Percentiles rank a stretch among this genome's conserved stretches.
These are phyloP conservation scores for Ustilago xerochloae DNA, from an alignment of 1,284 basidiomycete genomes.

Conservation along the genomic window DNA sequence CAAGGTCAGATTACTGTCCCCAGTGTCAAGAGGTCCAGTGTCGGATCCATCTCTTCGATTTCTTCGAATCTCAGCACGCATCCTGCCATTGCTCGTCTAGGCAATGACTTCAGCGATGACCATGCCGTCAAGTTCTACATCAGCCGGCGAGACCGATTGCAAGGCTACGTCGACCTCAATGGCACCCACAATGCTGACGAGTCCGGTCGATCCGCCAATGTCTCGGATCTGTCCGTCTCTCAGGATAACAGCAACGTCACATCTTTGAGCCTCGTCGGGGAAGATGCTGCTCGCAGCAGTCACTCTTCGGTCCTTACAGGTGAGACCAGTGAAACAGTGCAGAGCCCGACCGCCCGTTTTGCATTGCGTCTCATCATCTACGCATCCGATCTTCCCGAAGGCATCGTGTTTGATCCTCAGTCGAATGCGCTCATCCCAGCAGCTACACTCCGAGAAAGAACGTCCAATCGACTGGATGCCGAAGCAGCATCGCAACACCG, in stretches of 20 bases:
- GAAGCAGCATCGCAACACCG: conserved; percentile 20
- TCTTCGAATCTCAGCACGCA: conserved; percentile 89
- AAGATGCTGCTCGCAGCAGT: conserved; percentile 38
- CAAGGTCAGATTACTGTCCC: conserved; percentile 73
- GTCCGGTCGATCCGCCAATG: conserved; percentile 27
- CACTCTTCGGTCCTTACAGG: conserved; percentile 40
- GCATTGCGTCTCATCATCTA: conserved; percentile 86
- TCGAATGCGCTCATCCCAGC: conserved; percentile 83
- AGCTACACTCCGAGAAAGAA: conserved; percentile 34
- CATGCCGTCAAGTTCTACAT: conserved; percentile 96
- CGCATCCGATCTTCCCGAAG: conserved; percentile 88
- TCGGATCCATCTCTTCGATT: conserved; percentile 91
- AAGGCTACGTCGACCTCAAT: conserved; percentile 37
- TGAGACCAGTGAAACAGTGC: conserved; percentile 45
- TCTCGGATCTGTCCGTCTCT: conserved; percentile 33
- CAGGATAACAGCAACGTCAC: conserved; percentile 44
- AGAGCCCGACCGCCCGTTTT: conserved; percentile 76
- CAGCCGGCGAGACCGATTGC: conserved; percentile 70
- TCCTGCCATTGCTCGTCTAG: conserved; percentile 89
- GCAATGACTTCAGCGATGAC: conserved; percentile 95
- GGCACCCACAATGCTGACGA: conserved; percentile 23
- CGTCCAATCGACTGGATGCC: background rate
- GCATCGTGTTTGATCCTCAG: conserved; percentile 88
- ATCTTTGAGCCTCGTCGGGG: conserved; percentile 28
- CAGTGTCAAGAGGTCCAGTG: conserved; percentile 84